Percentiles rank a stretch among this genome's conserved stretches.
Evolutionary conservation across 164 flowering plant genomes (phyloP).

Genomic region (Nymphaea thermarum): DNA sequence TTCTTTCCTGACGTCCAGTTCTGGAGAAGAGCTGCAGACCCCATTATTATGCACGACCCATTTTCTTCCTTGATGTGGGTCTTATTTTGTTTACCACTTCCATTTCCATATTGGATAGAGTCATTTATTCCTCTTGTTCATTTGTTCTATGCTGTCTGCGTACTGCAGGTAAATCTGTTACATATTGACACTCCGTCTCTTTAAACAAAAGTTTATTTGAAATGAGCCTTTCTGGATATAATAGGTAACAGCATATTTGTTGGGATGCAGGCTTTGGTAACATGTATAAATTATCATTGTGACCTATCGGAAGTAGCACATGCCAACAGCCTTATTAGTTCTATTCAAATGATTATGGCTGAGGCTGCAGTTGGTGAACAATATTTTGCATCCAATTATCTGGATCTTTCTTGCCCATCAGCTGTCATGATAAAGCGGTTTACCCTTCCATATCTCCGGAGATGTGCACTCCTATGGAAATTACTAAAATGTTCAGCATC

Average conservation of each 20-base stretch:
- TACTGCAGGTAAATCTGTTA: constrained; percentile 48
- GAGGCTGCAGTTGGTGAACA: constrained; percentile 26
- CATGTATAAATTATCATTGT: constrained; percentile 12
- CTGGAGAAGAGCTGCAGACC: constrained; percentile 71
- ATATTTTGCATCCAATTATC: constrained; percentile 45
- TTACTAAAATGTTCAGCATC: constrained; percentile 35
- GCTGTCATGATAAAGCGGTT: constrained; percentile 43
- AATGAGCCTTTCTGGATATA: too few relatives aligned
- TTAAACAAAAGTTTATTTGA: neutral
- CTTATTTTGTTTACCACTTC: constrained; percentile 77
- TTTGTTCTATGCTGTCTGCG: constrained; percentile 57
- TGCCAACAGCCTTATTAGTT: constrained; percentile 35
- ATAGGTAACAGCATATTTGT: neutral
- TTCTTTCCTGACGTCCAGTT: constrained; percentile 48
- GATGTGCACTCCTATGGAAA: constrained; percentile 79
- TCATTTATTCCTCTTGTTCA: constrained; percentile 67
- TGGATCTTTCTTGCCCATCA: constrained; percentile 35
- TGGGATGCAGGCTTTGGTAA: constrained; percentile 45
- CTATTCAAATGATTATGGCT: constrained; percentile 33
- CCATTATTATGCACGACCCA: constrained; percentile 73
- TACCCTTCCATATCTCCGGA: constrained; percentile 67
- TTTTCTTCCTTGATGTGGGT: constrained; percentile 95
- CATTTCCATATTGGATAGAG: constrained; percentile 45
- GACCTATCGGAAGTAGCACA: constrained; percentile 18
- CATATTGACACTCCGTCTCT: neutral